Evolutionary conservation across 768 basidiomycete species (phyloP).

Genomic region (Paxillus ammoniavirescens): DNA sequence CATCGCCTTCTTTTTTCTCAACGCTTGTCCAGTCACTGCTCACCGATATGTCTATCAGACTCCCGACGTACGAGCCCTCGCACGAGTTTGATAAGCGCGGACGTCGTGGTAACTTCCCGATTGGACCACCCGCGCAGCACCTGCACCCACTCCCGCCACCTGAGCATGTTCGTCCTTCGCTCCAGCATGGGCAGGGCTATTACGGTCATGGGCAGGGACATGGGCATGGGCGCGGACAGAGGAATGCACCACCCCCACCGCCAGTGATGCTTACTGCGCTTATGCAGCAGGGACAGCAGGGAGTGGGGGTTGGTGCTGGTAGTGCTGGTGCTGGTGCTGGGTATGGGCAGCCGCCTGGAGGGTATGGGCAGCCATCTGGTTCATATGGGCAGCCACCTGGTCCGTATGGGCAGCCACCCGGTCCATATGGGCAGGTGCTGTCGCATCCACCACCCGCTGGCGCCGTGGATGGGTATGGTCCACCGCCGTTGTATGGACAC

Average conservation of each 20-base stretch:
- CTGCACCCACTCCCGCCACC: constrained; percentile 27
- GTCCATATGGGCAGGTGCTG: background rate
- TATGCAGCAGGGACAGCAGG: constrained; percentile 21
- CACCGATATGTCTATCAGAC: constrained; percentile 34
- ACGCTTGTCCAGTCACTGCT: background rate
- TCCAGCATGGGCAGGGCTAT: constrained; percentile 27
- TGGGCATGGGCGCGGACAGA: constrained; percentile 30
- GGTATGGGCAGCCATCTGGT: constrained; percentile 10
- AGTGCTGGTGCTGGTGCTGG: constrained; percentile 11
- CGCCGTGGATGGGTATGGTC: constrained; percentile 15
- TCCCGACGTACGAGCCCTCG: constrained; percentile 77
- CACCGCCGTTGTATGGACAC: constrained; percentile 11
- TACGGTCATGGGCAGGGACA: constrained; percentile 23
- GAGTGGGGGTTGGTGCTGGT: constrained; percentile 3
- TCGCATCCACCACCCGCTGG: too few species aligned
- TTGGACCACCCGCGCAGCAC: constrained; percentile 22
- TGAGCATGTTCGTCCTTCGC: constrained; percentile 34
- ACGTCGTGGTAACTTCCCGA: constrained; percentile 43
- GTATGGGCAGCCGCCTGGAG: constrained; percentile 14
- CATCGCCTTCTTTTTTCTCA: background rate
- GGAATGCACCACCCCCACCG: constrained; percentile 25
- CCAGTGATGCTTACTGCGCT: constrained; percentile 29
- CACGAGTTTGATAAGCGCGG: constrained; percentile 81
- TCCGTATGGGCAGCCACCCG: constrained; percentile 11
- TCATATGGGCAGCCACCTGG: background rate